Percentiles rank a stretch among this genome's conserved stretches.
These are phyloP conservation scores for Deinandra increscens DNA, from an alignment of 129 eudicot genomes.

Conservation along the genomic window DNA sequence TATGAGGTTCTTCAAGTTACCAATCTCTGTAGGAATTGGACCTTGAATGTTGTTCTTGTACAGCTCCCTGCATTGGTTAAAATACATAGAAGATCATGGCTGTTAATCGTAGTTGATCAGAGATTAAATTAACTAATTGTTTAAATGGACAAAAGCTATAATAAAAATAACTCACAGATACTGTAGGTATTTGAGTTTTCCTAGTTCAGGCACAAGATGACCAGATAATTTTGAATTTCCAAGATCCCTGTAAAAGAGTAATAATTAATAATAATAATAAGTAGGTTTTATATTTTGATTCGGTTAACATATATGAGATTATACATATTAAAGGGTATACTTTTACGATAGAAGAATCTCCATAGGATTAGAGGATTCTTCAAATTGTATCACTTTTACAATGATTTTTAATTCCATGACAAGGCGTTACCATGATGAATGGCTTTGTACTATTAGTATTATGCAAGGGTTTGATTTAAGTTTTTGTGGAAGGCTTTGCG, in stretches of 20 bases:
- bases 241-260: constrained; percentile 62
- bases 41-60: constrained; percentile 89
- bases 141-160: neutral
- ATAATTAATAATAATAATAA: neutral
- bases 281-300: neutral
- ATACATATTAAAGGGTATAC: neutral
- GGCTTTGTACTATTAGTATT: too few species aligned
- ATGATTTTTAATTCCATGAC: too few species aligned
- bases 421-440: too few species aligned
- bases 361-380: neutral
- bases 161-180: constrained; percentile 66
- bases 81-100: neutral
- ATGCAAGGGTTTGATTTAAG: too few species aligned
- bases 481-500: too few species aligned
- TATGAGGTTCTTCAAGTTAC: constrained; percentile 82
- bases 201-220: constrained; percentile 84
- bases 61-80: constrained; percentile 62
- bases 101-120: constrained; percentile 7
- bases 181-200: constrained; percentile 84
- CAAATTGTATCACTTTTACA: too few species aligned
- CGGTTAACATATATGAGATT: constrained; percentile 1
- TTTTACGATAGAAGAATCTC: neutral
- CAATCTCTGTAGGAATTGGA: constrained; percentile 74
- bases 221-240: constrained; percentile 95
- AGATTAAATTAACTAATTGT: neutral